Percentiles rank a stretch among this genome's conserved stretches.
Conservation (phyloP, 2,329 filamentous ascomycete species). For the Cladosporium cucumerinum region DNA sequence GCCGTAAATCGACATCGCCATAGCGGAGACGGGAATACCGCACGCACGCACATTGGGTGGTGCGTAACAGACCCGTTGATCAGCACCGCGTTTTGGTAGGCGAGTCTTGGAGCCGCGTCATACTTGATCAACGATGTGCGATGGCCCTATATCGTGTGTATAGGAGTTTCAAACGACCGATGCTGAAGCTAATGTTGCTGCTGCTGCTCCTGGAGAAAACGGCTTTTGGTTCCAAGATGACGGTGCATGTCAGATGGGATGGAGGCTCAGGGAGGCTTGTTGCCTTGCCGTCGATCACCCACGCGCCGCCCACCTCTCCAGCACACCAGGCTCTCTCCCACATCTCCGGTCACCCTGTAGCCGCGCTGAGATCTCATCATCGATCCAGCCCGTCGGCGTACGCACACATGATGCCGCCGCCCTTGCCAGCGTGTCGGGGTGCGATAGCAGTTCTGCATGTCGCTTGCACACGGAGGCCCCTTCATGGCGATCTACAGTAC, state of each 20-base stretch:
- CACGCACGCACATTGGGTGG: not conserved
- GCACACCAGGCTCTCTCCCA: not conserved
- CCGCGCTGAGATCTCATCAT: not conserved
- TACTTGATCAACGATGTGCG: not conserved
- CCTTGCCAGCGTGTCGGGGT: not conserved
- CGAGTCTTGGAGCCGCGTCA: constrained; percentile 3
- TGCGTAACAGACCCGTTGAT: not conserved
- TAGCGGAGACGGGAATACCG: not conserved
- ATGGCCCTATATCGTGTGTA: not conserved
- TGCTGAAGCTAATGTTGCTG: not conserved
- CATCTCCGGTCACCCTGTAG: not conserved
- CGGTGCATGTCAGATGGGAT: not conserved
- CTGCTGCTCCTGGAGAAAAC: not conserved
- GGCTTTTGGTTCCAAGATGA: not conserved
- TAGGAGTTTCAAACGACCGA: not conserved
- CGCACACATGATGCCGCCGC: not conserved
- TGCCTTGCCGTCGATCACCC: not conserved
- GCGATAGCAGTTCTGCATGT: not conserved
- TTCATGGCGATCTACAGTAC: not conserved
- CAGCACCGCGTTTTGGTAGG: not conserved
- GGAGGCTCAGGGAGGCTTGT: not conserved
- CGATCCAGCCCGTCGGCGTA: constrained; percentile 1
- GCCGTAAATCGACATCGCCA: not conserved
- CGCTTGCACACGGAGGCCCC: not conserved
- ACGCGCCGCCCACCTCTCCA: not conserved